These are phyloP conservation scores for Colletotrichum truncatum DNA, from an alignment of 2,329 filamentous ascomycete species.

Conservation along the genomic window DNA sequence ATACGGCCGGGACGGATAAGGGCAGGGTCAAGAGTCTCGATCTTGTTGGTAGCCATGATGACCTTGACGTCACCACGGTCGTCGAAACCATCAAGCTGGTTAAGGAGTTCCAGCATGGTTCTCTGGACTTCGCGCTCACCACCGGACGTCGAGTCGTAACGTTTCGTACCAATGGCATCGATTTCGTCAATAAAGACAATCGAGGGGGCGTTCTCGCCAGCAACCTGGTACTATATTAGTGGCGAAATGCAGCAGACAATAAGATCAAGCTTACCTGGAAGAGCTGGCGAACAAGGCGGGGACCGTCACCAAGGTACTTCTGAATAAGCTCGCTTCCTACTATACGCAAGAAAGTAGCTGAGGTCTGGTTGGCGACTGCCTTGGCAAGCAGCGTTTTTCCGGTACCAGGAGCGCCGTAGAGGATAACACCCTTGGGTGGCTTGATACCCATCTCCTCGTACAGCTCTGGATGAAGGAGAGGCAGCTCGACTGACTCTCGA, in stretches of 20 bases:
- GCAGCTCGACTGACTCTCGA: slow-evolving; percentile 94
- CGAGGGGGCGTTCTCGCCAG: slow-evolving; percentile 93
- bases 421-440: slow-evolving; percentile 98
- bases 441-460: slow-evolving; percentile 99
- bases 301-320: slow-evolving; percentile 97
- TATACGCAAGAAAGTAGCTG: slow-evolving; percentile 97
- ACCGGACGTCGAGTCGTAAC: slow-evolving; percentile 96
- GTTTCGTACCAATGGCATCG: slow-evolving; percentile 98
- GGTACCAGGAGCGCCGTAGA: slow-evolving; percentile 95
- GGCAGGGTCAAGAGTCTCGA: slow-evolving; percentile 94
- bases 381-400: slow-evolving; percentile 99
- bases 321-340: slow-evolving; percentile 99
- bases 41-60: slow-evolving; percentile 99
- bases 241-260: not conserved
- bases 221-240: slow-evolving; percentile 67
- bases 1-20: slow-evolving; percentile 97
- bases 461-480: slow-evolving; percentile 92
- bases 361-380: slow-evolving; percentile 97
- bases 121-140: slow-evolving; percentile 97
- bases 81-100: slow-evolving; percentile 98
- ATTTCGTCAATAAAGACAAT: slow-evolving; percentile 99
- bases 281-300: slow-evolving; percentile 92
- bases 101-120: slow-evolving; percentile 97
- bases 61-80: slow-evolving; percentile 99
- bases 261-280: slow-evolving; percentile 71